Conservation (phyloP, 768 basidiomycete species). For the Hortiboletus campestris region DNA sequence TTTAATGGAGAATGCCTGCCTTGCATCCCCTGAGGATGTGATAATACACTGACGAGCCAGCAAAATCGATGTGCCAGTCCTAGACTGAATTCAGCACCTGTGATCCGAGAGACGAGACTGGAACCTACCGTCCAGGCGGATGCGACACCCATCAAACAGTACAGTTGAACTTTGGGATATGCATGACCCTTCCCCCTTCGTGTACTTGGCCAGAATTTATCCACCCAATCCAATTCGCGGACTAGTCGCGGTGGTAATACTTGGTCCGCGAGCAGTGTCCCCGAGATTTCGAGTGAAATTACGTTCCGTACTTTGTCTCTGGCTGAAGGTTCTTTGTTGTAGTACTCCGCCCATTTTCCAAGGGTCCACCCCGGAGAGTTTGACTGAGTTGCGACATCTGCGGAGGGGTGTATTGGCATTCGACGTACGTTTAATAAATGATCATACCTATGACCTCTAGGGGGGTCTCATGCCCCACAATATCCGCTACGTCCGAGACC, state of each 20-base stretch:
- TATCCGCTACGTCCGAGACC: conserved; percentile 76
- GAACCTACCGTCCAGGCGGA: conserved; percentile 89
- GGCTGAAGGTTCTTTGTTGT: conserved; percentile 58
- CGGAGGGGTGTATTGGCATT: not conserved
- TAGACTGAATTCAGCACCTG: conserved; percentile 29
- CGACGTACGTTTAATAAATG: not conserved
- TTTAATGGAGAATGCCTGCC: conserved; percentile 39
- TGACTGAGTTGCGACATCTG: conserved; percentile 88
- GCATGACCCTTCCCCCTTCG: conserved; percentile 68
- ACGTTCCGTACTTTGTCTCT: conserved; percentile 93
- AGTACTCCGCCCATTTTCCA: conserved; percentile 88
- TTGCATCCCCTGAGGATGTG: conserved; percentile 86
- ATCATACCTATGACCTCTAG: conserved; percentile 88
- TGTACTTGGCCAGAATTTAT: conserved; percentile 87
- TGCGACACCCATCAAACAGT: conserved; percentile 95
- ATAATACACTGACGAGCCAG: conserved; percentile 97
- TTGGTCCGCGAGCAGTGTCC: conserved; percentile 73
- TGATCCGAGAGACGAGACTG: not conserved
- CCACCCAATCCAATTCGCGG: conserved; percentile 94
- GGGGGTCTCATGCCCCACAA: conserved; percentile 73
- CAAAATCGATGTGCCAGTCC: conserved; percentile 99
- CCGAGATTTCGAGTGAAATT: conserved; percentile 92
- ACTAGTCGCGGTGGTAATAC: conserved; percentile 83
- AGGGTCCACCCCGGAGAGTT: conserved; percentile 86
- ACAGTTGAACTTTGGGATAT: conserved; percentile 93